A percentile compares a stretch with the other conserved stretches of the same genome.
These are phyloP conservation scores for Botryococcus braunii DNA, from an alignment of 163 green algal species.

Conservation along the genomic window DNA sequence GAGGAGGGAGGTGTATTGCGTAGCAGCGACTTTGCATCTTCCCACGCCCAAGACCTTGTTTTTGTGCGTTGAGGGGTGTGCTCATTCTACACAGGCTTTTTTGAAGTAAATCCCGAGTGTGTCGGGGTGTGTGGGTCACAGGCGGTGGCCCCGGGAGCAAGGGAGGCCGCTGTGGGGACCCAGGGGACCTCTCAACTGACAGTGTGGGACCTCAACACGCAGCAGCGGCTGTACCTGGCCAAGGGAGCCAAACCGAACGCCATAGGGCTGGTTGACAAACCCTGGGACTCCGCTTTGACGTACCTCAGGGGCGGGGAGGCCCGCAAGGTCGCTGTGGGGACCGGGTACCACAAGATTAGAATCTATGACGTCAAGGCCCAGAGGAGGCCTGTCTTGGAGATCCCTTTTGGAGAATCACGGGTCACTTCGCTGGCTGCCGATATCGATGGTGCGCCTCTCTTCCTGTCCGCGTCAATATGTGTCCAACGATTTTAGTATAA, in stretches of 20 bases:
- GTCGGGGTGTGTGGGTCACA: too few species aligned
- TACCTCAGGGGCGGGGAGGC: conserved; percentile 42
- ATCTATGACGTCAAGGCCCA: conserved; percentile 50
- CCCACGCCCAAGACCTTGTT: too few species aligned
- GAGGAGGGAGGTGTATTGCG: too few species aligned
- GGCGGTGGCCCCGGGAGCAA: too few species aligned
- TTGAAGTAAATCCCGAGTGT: too few species aligned
- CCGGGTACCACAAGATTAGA: conserved; percentile 58
- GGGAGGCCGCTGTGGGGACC: too few species aligned
- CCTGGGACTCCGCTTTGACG: conserved; percentile 49
- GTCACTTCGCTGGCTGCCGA: conserved; percentile 49
- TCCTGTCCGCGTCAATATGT: too few species aligned
- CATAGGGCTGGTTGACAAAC: conserved; percentile 51
- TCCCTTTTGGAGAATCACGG: conserved; percentile 40
- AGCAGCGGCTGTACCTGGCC: conserved; percentile 25
- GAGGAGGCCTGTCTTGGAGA: conserved; percentile 37
- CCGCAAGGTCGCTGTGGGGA: conserved; percentile 32
- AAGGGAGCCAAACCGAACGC: conserved; percentile 44
- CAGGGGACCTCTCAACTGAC: too few species aligned
- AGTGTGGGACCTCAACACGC: neutral
- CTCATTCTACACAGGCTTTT: too few species aligned
- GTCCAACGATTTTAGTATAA: too few species aligned
- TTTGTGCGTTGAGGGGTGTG: too few species aligned
- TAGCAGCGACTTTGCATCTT: too few species aligned
- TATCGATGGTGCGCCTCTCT: conserved; percentile 12